Base-by-base conservation (phyloP, 2,329 filamentous ascomycete species). In the Ascochyta fabae region DNA sequence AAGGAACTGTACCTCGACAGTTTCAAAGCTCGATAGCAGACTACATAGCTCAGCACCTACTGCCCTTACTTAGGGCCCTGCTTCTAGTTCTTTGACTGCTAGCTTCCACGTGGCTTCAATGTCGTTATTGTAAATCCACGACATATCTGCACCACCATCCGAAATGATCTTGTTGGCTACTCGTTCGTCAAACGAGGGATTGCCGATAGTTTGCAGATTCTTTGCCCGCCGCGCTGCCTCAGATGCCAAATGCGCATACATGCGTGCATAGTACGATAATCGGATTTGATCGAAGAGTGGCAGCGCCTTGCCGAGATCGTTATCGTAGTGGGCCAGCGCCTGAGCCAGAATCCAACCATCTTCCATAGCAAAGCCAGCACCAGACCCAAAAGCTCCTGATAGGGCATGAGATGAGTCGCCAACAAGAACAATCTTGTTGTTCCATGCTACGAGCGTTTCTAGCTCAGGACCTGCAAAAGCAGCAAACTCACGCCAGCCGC, bases 361-460 rank as follows among this genome's bases (percentile, higher is more conserved):
- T 59, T 81, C 75, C 61, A 80, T 70, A 0, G 79, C 78, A 55
- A 80, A 80, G 0, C 75, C 78, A 5, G 79, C 79, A 0, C 79
- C 79, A 3, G 78, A 79, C 0, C 79, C 79, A 59, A 79, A 79
- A 0, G 76, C 77, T 2, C 76, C 76, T 67, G 81, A 82, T 0
- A 84, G 73, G 0, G 83, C 81, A 64, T 86, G 83, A 1, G 81
- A 84, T 0, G 82, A 79, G 59, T 86, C 83, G 8, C 83, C 83
- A 0, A 85, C 77, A 4, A 85, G 74, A 6, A 80, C 83, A 3
- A 84, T 62, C 12, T 50, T 53, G 47, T 78, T 78, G 38, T 77
- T 68, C 72, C 77, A 81, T 3, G 70, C 76, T 1, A 67, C 77
- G 3, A 82, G 66, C 2, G 67, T 68, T 7, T 73, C 58, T 16